Evolutionary conservation across 1,284 basidiomycete genomes (phyloP), one percentile per base, ranked within the genome.

Genomic region (Spongispora temasekensis): DNA sequence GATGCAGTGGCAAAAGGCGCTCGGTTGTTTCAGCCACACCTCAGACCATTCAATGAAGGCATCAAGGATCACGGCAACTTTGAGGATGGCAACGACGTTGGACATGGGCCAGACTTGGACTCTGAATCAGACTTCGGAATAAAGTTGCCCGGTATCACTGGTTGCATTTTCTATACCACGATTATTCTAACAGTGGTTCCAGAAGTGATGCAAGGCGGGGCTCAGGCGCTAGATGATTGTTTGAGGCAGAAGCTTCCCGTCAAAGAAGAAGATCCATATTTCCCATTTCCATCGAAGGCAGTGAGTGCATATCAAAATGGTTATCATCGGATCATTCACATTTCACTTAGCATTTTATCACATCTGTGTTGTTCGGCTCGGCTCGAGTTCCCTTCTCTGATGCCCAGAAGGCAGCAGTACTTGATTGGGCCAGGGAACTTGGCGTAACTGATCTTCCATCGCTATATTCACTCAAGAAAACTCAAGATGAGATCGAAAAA

Each of bases 351-450:
- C 52, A 53, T 35, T 53, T 53, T 37, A 34, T 53, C 21, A 53
- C 52, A 25, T 53, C 52, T 27, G 7, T 53, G 7, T 35, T 53
- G 34, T 53, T 53, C 10, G 34, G 52, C 31, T 53, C 52, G 9
- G 52, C 52, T 4, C 21, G 52, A 27, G 12, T 27, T 21, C 52
- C 34, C 23, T 53, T 53, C 40, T 44, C 42, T 27, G 42, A 44
- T 1, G 42, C 58, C 15, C 72, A 74, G 56, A 69, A 72, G 50
- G 61, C 61, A 54, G 71, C 72, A 10, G 61, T 75, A n/a, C 64
- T 75, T 17, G 55, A 53, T 5, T 75, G 71, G 68, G 72, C 70
- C 9, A 66, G 61, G 17, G 66, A 64, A 27, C 53, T 75, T 10
- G 67, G 70, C 10, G 66, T 68, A 8, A 23, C 55, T 4, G 53